A percentile compares a stretch with the other conserved stretches of the same genome.
These are phyloP conservation scores for Nemania serpens DNA, from an alignment of 2,329 filamentous ascomycete genomes.

Conservation along the genomic window DNA sequence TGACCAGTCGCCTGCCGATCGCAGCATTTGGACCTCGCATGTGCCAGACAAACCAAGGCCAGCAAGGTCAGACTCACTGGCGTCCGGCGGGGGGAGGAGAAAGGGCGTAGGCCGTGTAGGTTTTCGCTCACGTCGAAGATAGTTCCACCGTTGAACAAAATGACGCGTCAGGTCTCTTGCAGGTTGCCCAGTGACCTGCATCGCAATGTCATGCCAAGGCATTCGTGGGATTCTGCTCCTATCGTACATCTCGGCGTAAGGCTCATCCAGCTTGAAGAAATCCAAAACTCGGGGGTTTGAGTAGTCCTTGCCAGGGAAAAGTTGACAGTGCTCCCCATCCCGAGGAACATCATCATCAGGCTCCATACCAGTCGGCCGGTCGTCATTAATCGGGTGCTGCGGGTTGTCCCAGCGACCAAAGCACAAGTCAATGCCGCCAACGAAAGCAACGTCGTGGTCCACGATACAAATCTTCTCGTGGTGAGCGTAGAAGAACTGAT, in stretches of 20 bases:
- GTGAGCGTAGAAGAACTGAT: slow-evolving; percentile 99
- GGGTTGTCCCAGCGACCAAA: slow-evolving; percentile 98
- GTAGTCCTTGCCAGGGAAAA: slow-evolving; percentile 98
- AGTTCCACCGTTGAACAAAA: slow-evolving; percentile 98
- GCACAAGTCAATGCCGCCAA: slow-evolving; percentile 94
- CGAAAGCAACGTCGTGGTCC: slow-evolving; percentile 93
- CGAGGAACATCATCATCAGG: slow-evolving; percentile 71
- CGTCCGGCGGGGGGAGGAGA: slow-evolving; percentile 90
- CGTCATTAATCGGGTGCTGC: slow-evolving; percentile 86
- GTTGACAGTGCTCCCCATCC: slow-evolving; percentile 91
- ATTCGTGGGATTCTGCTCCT: slow-evolving; percentile 85
- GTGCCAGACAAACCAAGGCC: slow-evolving; percentile 87
- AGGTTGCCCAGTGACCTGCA: slow-evolving; percentile 97
- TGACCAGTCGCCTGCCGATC: slow-evolving; percentile 90
- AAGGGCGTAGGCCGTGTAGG: slow-evolving; percentile 93
- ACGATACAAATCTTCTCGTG: slow-evolving; percentile 98
- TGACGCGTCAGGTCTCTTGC: slow-evolving; percentile 92
- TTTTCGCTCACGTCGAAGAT: slow-evolving; percentile 88
- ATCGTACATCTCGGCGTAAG: slow-evolving; percentile 99
- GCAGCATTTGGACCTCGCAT: slow-evolving; percentile 93
- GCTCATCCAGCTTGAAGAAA: slow-evolving; percentile 89
- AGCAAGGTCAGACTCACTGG: slow-evolving; percentile 82
- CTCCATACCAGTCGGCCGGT: slow-evolving; percentile 95
- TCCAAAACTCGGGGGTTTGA: slow-evolving; percentile 95
- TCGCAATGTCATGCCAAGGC: slow-evolving; percentile 98